phyloP scores from a whole-genome alignment of 116 monocot genomes.

The Iris pallida region DNA sequence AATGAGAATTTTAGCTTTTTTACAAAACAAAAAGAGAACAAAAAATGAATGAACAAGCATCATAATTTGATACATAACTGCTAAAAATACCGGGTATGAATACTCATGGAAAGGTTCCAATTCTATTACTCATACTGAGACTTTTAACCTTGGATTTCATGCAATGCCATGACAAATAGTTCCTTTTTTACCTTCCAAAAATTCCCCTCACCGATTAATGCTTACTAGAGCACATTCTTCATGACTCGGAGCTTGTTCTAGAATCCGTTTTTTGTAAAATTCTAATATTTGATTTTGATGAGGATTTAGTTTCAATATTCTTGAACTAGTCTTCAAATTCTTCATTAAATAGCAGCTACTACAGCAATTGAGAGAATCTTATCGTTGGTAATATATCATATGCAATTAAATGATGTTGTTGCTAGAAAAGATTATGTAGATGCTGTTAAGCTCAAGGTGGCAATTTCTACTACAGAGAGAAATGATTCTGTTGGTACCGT shows the following conservation, averaged over 20 bases:
- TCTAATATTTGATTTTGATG: background rate
- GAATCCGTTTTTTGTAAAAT: background rate
- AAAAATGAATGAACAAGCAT: too few relatives aligned
- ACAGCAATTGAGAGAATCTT: conserved; percentile 10
- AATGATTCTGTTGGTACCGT: conserved; percentile 78
- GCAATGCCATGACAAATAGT: too few relatives aligned
- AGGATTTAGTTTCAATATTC: background rate
- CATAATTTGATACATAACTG: too few relatives aligned
- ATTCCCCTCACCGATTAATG: too few relatives aligned
- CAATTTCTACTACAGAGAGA: conserved; percentile 45
- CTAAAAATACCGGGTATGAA: too few relatives aligned
- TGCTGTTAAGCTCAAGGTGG: conserved; percentile 75
- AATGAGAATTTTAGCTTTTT: too few relatives aligned
- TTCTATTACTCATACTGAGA: too few relatives aligned
- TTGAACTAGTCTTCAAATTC: background rate
- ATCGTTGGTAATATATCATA: conserved; percentile 38
- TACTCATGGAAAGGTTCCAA: too few relatives aligned
- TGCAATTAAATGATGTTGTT: conserved; percentile 66
- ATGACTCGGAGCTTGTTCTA: too few relatives aligned
- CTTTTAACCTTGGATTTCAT: too few relatives aligned
- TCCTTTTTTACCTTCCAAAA: too few relatives aligned
- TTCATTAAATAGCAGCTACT: conserved; percentile 1
- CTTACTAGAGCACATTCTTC: background rate
- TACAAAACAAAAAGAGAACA: too few relatives aligned
- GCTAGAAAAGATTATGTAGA: conserved; percentile 71